Evolutionary conservation across 129 eudicot species (phyloP).

Genomic region (Oenanthe sinensis): DNA sequence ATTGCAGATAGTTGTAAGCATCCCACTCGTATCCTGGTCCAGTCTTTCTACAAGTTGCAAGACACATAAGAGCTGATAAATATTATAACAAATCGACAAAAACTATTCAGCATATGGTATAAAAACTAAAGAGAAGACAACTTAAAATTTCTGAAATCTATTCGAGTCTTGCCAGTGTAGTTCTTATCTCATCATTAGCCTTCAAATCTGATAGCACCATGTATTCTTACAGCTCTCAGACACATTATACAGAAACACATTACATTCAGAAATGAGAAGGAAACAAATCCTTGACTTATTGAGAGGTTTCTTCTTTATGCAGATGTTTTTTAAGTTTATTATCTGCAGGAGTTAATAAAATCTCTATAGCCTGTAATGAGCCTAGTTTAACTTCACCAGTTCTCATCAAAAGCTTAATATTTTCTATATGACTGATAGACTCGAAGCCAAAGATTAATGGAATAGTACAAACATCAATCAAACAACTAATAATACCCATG

Average conservation of each 20-base stretch:
- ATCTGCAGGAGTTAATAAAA: not conserved
- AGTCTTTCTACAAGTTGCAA: slow-evolving; percentile 54
- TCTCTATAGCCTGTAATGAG: not conserved
- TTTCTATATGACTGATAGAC: not conserved
- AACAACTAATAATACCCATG: not conserved
- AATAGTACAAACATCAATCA: not conserved
- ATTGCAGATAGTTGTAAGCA: slow-evolving; percentile 85
- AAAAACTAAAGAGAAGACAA: not conserved
- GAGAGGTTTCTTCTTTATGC: not conserved
- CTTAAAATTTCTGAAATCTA: not conserved
- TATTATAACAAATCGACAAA: not conserved
- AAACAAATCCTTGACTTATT: not conserved
- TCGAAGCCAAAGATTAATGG: not conserved
- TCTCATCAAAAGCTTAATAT: not conserved
- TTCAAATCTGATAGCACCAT: not conserved
- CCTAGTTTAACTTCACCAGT: not conserved
- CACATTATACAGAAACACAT: not conserved
- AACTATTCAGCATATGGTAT: not conserved
- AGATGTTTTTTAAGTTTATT: not conserved
- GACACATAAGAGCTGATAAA: not conserved
- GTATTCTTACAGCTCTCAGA: too few species aligned
- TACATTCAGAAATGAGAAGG: not conserved
- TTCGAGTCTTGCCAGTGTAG: not conserved
- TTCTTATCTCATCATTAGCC: not conserved
- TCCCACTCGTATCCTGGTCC: slow-evolving; percentile 84